These are phyloP conservation scores for Solanum rostratum DNA, from an alignment of 257 asterid genomes.

Conservation along the genomic window DNA sequence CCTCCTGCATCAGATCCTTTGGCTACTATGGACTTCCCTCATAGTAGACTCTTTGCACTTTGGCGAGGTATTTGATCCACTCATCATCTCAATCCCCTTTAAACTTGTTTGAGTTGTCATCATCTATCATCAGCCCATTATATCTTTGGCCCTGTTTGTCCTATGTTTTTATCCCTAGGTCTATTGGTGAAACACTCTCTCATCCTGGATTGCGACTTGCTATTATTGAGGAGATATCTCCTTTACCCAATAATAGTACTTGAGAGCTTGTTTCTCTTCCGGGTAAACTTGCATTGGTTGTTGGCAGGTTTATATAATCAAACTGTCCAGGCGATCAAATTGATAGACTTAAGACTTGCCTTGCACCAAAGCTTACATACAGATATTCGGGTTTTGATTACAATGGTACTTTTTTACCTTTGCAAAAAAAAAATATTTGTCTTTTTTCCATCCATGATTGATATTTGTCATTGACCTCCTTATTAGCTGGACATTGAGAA, in stretches of 20 bases:
- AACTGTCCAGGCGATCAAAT: not conserved
- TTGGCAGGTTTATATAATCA: not conserved
- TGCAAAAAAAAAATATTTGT: not conserved
- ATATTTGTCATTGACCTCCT: not conserved
- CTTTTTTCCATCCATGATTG: not conserved
- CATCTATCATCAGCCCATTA: not conserved
- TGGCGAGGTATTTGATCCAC: not conserved
- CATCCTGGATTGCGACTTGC: not conserved
- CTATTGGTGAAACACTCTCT: not conserved
- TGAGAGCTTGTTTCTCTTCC: not conserved
- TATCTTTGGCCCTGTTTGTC: not conserved
- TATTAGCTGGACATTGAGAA: not conserved
- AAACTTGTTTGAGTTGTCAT: not conserved
- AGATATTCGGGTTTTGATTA: not conserved
- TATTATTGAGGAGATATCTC: not conserved
- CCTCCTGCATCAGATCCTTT: not conserved
- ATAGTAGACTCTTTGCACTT: not conserved
- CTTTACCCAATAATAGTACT: not conserved
- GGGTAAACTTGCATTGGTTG: not conserved
- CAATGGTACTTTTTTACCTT: not conserved
- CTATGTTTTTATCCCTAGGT: not conserved
- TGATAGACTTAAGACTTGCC: not conserved
- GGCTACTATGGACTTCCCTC: not conserved
- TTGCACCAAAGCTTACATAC: not conserved
- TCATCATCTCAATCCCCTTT: not conserved